Conservation (phyloP, 2,329 filamentous ascomycete species). For the Didymella arachidicola region DNA sequence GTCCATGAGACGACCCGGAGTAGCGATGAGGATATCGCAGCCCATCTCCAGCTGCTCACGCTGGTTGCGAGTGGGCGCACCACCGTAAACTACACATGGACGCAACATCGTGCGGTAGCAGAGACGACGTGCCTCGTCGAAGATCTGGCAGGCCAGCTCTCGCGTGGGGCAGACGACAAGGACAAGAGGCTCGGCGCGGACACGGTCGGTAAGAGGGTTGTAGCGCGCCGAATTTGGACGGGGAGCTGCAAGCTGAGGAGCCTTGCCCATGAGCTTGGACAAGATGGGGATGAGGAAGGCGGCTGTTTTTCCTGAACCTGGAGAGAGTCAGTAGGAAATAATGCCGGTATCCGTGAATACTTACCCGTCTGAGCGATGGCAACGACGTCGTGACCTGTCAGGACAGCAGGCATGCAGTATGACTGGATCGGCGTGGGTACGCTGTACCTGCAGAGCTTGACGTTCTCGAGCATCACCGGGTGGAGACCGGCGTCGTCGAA, state of each 20-base stretch:
- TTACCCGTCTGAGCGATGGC: constrained; percentile 91
- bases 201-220: constrained; percentile 58
- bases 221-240: constrained; percentile 72
- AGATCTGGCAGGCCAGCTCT: constrained; percentile 92
- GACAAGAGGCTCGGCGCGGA: constrained; percentile 85
- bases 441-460: constrained; percentile 74
- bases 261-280: constrained; percentile 94
- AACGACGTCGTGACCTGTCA: constrained; percentile 80
- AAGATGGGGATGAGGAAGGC: constrained; percentile 90
- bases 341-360: constrained; percentile 33
- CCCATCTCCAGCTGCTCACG: constrained; percentile 77
- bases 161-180: constrained; percentile 86
- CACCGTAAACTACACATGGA: constrained; percentile 88
- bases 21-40: constrained; percentile 88
- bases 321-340: constrained; percentile 9
- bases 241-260: constrained; percentile 81
- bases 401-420: constrained; percentile 81
- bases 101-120: constrained; percentile 96
- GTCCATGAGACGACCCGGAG: constrained; percentile 84
- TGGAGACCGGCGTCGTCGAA: constrained; percentile 86
- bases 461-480: constrained; percentile 80
- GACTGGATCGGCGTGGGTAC: constrained; percentile 86
- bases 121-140: constrained; percentile 89
- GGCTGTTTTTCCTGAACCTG: constrained; percentile 95
- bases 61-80: constrained; percentile 75